Evolutionary conservation across 1,139 yeast species (phyloP).

Genomic region (Protomyces pachydermus): DNA sequence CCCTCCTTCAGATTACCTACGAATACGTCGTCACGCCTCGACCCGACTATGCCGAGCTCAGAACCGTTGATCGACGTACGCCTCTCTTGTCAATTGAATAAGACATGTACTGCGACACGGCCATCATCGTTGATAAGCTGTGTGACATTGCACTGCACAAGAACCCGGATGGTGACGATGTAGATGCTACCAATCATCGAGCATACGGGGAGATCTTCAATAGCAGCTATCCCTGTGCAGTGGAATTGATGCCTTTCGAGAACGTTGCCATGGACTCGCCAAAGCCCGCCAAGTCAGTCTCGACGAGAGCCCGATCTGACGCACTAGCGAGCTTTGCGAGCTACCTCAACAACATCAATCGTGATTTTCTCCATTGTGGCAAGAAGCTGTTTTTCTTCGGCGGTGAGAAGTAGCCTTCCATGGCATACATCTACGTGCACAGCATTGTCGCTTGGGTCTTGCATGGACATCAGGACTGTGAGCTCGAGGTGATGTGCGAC

Average conservation of each 20-base stretch:
- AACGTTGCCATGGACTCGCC: background rate
- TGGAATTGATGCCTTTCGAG: conserved; percentile 1
- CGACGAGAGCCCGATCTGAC: background rate
- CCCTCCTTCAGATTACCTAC: conserved; percentile 7
- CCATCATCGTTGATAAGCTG: conserved; percentile 14
- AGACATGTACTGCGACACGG: conserved; percentile 18
- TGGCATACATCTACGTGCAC: conserved; percentile 23
- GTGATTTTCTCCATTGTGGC: background rate
- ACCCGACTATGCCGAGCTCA: conserved; percentile 11
- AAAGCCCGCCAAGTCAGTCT: background rate
- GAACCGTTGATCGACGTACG: conserved; percentile 6
- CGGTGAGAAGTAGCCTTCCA: conserved; percentile 16
- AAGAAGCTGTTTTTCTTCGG: conserved; percentile 5
- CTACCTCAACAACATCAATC: conserved; percentile 2
- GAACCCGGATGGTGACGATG: background rate
- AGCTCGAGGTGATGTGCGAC: conserved; percentile 3
- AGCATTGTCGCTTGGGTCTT: conserved; percentile 11
- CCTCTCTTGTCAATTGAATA: conserved; percentile 23
- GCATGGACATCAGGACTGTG: background rate
- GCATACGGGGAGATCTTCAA: conserved; percentile 1
- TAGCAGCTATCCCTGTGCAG: background rate
- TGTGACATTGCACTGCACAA: conserved; percentile 19
- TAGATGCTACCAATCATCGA: conserved; percentile 15
- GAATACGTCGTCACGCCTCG: conserved; percentile 11
- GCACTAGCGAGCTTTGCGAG: background rate